phyloP scores from a whole-genome alignment of 2,329 filamentous ascomycete species.

The Cercospora beticola region DNA sequence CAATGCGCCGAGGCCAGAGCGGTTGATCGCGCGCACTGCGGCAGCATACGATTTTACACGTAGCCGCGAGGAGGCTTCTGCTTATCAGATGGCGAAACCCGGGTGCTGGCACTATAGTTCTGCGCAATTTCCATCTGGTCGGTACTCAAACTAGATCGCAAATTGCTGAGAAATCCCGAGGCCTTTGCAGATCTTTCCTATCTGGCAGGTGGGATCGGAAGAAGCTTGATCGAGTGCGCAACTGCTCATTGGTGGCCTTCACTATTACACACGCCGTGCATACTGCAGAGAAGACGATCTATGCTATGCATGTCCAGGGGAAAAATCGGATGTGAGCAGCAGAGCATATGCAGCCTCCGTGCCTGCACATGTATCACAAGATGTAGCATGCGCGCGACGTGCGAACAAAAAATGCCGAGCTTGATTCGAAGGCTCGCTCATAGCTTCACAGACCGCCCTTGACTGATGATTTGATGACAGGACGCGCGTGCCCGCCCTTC shows the following conservation, averaged over 20 bases:
- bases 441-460: neutral
- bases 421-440: neutral
- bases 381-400: neutral
- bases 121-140: neutral
- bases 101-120: neutral
- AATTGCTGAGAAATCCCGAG: neutral
- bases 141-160: neutral
- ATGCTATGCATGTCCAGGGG: neutral
- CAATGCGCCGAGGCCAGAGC: neutral
- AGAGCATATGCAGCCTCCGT: neutral
- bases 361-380: neutral
- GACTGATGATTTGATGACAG: neutral
- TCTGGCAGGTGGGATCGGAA: slow-evolving; percentile 1
- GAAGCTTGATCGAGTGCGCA: neutral
- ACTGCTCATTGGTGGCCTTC: neutral
- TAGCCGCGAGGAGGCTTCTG: neutral
- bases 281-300: neutral
- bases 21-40: neutral
- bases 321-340: neutral
- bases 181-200: neutral
- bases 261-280: neutral
- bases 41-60: neutral
- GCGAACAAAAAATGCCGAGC: neutral
- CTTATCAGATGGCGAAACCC: neutral
- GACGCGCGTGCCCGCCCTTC: neutral